phyloP scores from a whole-genome alignment of 352 stramenopile genomes.

The Phytophthora boehmeriae region DNA sequence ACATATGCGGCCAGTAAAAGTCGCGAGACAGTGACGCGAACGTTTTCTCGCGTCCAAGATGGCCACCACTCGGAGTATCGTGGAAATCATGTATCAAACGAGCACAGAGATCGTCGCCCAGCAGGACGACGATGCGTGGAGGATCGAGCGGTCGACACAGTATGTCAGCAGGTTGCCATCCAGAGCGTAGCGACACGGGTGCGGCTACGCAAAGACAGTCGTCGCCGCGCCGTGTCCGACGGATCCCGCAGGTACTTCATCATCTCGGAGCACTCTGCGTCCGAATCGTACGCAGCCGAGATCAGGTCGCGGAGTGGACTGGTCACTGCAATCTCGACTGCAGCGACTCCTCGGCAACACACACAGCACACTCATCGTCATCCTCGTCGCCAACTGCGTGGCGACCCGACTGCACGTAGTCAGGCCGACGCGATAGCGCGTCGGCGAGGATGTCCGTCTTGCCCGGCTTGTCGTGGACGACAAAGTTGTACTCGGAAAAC shows the following conservation, averaged over 20 bases:
- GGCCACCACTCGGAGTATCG: constrained; percentile 10
- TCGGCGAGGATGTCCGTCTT: constrained; percentile 29
- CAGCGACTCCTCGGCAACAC: background rate
- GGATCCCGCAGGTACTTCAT: background rate
- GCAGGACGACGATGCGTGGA: constrained; percentile 8
- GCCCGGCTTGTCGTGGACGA: constrained; percentile 13
- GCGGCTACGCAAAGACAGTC: background rate
- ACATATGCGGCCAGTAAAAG: constrained; percentile 31
- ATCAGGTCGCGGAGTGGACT: constrained; percentile 5
- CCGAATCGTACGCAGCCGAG: background rate
- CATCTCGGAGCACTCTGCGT: background rate
- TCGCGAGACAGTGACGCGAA: constrained; percentile 4
- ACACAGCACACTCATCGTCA: background rate
- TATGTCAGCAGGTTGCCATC: constrained; percentile 16
- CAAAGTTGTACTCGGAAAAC: constrained; percentile 22
- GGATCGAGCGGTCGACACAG: constrained; percentile 1
- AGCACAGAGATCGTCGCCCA: constrained; percentile 12
- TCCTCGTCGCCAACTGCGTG: constrained; percentile 6
- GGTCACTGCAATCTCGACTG: background rate
- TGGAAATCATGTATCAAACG: constrained; percentile 25
- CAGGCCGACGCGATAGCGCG: constrained; percentile 24
- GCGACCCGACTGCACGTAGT: constrained; percentile 9
- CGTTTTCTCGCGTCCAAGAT: constrained; percentile 27
- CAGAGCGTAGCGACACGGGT: constrained; percentile 2
- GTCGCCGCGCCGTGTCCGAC: background rate